Conservation (phyloP, 129 eudicot species). For the Apium graveolens region DNA sequence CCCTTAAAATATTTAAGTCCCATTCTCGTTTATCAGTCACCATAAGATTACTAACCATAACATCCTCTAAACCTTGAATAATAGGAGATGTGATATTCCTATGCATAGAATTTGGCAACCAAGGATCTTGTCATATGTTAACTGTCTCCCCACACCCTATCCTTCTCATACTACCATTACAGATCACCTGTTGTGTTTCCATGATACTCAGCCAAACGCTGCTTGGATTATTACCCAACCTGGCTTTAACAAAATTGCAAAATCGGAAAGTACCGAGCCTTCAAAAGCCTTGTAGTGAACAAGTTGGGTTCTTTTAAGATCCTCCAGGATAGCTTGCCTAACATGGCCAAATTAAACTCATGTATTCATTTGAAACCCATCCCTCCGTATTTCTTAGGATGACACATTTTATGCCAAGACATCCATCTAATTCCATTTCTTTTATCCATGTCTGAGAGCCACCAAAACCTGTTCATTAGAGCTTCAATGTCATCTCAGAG, state of each 20-base stretch:
- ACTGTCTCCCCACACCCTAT: neutral
- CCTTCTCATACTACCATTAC: neutral
- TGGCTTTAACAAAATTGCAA: neutral
- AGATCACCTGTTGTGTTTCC: neutral
- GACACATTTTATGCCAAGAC: neutral
- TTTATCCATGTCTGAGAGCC: neutral
- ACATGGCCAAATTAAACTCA: neutral
- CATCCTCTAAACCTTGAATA: neutral
- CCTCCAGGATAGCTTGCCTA: neutral
- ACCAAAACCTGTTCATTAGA: neutral
- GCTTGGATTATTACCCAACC: neutral
- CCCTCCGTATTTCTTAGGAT: neutral
- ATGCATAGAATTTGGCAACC: neutral
- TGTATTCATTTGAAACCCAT: neutral
- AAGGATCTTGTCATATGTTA: neutral
- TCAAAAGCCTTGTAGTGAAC: neutral
- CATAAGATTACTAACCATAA: neutral
- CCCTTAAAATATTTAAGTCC: neutral
- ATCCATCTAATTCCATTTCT: neutral
- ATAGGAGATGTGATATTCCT: neutral
- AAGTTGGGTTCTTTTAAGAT: neutral
- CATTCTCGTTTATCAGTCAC: too few relatives aligned
- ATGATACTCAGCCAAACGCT: neutral
- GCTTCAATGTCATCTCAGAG: neutral
- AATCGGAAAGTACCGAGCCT: neutral